Base-by-base conservation (phyloP, 2,329 filamentous ascomycete species). In the Verticillium nubilum region DNA sequence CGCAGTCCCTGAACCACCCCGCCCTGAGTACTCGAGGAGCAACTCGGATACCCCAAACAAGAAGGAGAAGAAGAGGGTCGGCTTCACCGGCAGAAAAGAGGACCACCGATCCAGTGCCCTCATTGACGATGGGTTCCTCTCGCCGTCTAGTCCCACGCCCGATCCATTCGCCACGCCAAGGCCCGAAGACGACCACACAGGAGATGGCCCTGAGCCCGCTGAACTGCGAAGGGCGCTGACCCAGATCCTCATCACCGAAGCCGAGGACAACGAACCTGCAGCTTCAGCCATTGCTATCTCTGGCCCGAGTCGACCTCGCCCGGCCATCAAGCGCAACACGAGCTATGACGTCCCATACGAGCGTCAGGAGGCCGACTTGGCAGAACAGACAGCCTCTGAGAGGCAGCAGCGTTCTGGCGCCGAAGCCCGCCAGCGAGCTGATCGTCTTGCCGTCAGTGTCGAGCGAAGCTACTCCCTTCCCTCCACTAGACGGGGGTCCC, bases 341-440 rank as follows among this genome's bases (percentile, higher is more conserved):
- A 77, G 75, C 63, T 77, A 77, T 59, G 73, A 77, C 59, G 74
- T 66, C 13, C 74, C 74, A 1, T 68, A 72, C 63, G 75, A 77
- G 66, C 67, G 72, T 10, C 69, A 77, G 61, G 70, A 68, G 62
- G 75, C 75, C 27, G 75, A 77, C 59, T 67, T 68, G 42, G 75
- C 75, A 10, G 75, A 77, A 66, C 67, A 70, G 37, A 67, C 62
- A 56, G 69, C 72, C n/a, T 71, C 69, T 2, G 67, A 75, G 63
- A 71, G 74, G 5, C 72, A 75, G 59, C 67, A 74, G 19, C 72
- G 70, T 47, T 77, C 75, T 57, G 74, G 77, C 56, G 73, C 71
- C 19, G 73, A 76, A 62, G 75, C 75, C 55, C 69, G 73, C 19
- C 70, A 73, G 57, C 70, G 75, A 52, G 75, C 75, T 17, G 64